These are phyloP conservation scores for Pachyrhizus erosus DNA, from an alignment of 306 rosid species.

Conservation along the genomic window DNA sequence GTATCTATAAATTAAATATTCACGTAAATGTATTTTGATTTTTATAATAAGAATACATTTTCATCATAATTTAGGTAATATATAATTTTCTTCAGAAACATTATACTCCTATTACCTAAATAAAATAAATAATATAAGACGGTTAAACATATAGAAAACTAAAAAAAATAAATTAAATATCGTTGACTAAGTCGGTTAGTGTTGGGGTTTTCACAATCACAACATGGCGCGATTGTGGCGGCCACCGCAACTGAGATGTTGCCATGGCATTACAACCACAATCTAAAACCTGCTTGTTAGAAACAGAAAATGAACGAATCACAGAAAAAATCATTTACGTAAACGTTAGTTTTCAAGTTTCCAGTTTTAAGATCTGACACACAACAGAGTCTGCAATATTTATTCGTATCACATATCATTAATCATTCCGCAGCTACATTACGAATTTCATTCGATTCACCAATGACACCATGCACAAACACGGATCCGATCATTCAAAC, in stretches of 20 bases:
- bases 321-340: not conserved
- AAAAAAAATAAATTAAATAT: too few relatives aligned
- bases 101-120: too few relatives aligned
- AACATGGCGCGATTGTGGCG: not conserved
- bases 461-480: too few relatives aligned
- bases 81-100: too few relatives aligned
- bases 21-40: too few relatives aligned
- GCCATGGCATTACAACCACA: not conserved
- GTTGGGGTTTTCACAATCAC: too few relatives aligned
- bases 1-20: too few relatives aligned
- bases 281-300: not conserved
- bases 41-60: too few relatives aligned
- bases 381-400: not conserved
- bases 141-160: too few relatives aligned
- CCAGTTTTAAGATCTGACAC: not conserved
- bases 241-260: not conserved
- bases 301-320: not conserved
- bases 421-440: slow-evolving; percentile 38
- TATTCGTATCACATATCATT: not conserved
- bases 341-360: not conserved
- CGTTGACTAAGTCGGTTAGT: too few relatives aligned
- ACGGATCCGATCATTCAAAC: not conserved
- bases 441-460: slow-evolving; percentile 9
- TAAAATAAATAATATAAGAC: too few relatives aligned
- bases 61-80: too few relatives aligned